A percentile compares a stretch with the other conserved stretches of the same genome.
These are phyloP conservation scores for Wallacemonas sp. DNA, from an alignment of 208 protist species.

Conservation along the genomic window DNA sequence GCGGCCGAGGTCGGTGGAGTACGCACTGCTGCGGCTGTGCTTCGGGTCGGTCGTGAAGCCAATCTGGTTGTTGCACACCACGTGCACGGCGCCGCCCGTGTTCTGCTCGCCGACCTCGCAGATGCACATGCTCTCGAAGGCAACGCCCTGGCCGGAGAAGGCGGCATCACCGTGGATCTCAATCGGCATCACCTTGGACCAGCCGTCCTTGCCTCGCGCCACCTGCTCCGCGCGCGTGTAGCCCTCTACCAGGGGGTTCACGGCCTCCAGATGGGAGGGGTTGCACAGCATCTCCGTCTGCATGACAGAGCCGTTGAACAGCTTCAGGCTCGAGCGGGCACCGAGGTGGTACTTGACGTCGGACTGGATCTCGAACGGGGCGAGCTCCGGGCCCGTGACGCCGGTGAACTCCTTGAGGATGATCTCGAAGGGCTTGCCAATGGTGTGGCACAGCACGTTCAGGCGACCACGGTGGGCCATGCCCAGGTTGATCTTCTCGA, in stretches of 20 bases:
- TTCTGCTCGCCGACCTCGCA: slow-evolving; percentile 91
- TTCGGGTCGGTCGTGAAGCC: slow-evolving; percentile 99
- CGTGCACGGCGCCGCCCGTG: slow-evolving; percentile 98
- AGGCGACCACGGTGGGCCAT: slow-evolving; percentile 99
- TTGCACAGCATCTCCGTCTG: slow-evolving; percentile 97
- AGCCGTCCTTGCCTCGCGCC: slow-evolving; percentile 45
- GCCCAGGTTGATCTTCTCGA: slow-evolving; percentile 95
- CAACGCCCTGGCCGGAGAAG: slow-evolving; percentile 97
- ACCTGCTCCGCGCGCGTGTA: slow-evolving; percentile 97
- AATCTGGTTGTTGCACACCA: slow-evolving; percentile 99
- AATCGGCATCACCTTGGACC: slow-evolving; percentile 78
- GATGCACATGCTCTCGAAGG: slow-evolving; percentile 97
- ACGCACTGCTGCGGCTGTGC: slow-evolving; percentile 94
- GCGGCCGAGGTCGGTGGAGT: slow-evolving; percentile 98
- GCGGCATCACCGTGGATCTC: slow-evolving; percentile 99
- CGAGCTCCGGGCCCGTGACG: slow-evolving; percentile 64
- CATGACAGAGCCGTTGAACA: slow-evolving; percentile 76
- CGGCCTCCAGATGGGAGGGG: slow-evolving; percentile 99
- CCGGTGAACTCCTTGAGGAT: slow-evolving; percentile 93
- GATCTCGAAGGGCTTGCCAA: slow-evolving; percentile 95
- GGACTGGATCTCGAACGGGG: slow-evolving; percentile 94
- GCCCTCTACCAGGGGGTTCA: slow-evolving; percentile 98
- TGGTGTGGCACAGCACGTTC: slow-evolving; percentile 97
- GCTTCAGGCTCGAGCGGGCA: slow-evolving; percentile 62
- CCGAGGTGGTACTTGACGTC: slow-evolving; percentile 99